Percentiles rank a stretch among this genome's conserved stretches.
Conservation (phyloP, 202 grass and related monocot genomes). For the Carex sylvatica region DNA sequence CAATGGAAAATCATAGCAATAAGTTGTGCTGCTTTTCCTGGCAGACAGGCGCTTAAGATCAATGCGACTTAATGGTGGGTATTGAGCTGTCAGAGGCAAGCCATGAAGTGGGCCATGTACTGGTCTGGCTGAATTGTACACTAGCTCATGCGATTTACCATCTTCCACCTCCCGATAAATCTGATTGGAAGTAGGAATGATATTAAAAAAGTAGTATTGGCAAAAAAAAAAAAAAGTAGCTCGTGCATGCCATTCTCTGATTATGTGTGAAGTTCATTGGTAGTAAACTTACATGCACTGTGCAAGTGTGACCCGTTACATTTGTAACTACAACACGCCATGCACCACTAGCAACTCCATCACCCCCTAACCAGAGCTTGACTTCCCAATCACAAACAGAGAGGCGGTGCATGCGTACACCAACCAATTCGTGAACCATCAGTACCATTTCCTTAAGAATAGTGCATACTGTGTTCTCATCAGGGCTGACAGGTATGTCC, state of each 20-base stretch:
- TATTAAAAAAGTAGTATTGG: slow-evolving; percentile 1
- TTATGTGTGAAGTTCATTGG: slow-evolving; percentile 24
- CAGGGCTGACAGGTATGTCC: slow-evolving; percentile 45
- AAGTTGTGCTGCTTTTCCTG: slow-evolving; percentile 90
- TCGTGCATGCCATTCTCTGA: slow-evolving; percentile 18
- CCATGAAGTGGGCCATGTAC: slow-evolving; percentile 72
- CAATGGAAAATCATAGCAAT: slow-evolving; percentile 97
- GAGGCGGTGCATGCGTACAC: slow-evolving; percentile 92
- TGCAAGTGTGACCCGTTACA: slow-evolving; percentile 96
- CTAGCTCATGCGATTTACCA: slow-evolving; percentile 50
- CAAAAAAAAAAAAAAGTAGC: neutral
- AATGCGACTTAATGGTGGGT: slow-evolving; percentile 70
- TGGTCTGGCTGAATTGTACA: slow-evolving; percentile 63
- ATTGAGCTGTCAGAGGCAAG: slow-evolving; percentile 55
- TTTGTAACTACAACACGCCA: slow-evolving; percentile 95
- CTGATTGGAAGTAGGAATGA: slow-evolving; percentile 37
- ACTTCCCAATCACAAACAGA: slow-evolving; percentile 99
- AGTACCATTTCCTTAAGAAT: slow-evolving; percentile 86
- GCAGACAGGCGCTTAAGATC: slow-evolving; percentile 74
- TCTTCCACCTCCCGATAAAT: slow-evolving; percentile 92
- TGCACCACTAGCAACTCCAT: slow-evolving; percentile 74
- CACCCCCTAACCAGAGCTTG: slow-evolving; percentile 75
- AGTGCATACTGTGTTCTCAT: slow-evolving; percentile 51
- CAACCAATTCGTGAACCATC: slow-evolving; percentile 88
- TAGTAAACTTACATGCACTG: slow-evolving; percentile 79